phyloP scores from a whole-genome alignment of 495 filamentous ascomycete species.

The Tuber calosporum region DNA sequence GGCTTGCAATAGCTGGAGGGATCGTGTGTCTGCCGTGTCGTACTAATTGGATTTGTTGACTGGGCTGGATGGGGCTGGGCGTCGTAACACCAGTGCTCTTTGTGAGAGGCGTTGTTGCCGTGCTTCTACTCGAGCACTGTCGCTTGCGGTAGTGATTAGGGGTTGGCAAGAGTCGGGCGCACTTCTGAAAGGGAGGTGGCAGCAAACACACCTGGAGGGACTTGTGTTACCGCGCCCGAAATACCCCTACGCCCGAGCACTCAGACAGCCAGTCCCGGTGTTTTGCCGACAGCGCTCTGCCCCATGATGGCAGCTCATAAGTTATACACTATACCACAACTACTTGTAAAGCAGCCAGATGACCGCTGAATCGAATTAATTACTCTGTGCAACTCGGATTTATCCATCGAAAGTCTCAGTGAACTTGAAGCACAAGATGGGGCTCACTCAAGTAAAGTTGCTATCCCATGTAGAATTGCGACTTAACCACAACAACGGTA shows the following conservation, averaged over 20 bases:
- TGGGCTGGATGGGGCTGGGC: neutral
- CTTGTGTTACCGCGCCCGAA: no score
- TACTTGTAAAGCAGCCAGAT: neutral
- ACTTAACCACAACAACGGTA: neutral
- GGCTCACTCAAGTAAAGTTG: neutral
- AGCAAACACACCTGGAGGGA: no score
- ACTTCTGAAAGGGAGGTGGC: no score
- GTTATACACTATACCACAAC: neutral
- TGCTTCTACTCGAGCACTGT: neutral
- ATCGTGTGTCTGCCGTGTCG: neutral
- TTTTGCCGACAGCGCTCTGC: neutral
- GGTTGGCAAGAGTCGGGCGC: no score
- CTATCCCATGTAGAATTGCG: neutral
- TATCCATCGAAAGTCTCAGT: neutral
- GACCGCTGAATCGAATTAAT: neutral
- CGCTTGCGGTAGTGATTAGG: neutral
- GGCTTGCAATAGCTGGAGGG: neutral
- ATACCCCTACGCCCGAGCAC: no score
- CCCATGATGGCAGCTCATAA: neutral
- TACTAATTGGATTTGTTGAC: neutral
- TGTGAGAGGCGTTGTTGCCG: neutral
- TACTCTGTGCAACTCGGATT: neutral
- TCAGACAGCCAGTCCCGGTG: neutral
- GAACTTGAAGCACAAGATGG: neutral
- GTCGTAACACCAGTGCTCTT: neutral